A percentile compares a stretch with the other conserved stretches of the same genome.
Conservation (phyloP, 2,329 filamentous ascomycete species). For the Arthrobotrys entomopaga region DNA sequence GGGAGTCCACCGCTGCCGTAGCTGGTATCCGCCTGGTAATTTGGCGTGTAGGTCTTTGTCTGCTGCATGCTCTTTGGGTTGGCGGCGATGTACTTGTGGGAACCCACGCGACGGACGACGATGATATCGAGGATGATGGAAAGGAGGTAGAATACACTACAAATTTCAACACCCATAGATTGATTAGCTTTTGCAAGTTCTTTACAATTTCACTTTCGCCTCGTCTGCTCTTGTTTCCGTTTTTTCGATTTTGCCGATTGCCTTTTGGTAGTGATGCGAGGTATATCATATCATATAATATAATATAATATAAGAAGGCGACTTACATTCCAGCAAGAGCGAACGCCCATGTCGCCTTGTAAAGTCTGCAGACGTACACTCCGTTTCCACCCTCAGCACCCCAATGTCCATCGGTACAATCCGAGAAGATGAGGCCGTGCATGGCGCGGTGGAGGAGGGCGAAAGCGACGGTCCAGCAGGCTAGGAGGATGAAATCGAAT, state of each 20-base stretch:
- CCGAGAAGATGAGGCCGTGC: conserved; percentile 28
- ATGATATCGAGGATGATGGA: conserved; percentile 42
- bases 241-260: background rate
- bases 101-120: conserved; percentile 44
- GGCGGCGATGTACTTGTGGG: conserved; percentile 53
- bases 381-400: conserved; percentile 30
- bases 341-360: conserved; percentile 50
- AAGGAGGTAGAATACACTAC: conserved; percentile 22
- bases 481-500: conserved; percentile 42
- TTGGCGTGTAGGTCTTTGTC: conserved; percentile 46
- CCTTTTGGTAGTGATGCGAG: background rate
- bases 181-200: too few relatives aligned
- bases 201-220: too few relatives aligned
- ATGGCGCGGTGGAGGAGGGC: conserved; percentile 41
- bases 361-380: conserved; percentile 48
- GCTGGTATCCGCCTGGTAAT: conserved; percentile 51
- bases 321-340: conserved; percentile 37
- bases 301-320: background rate
- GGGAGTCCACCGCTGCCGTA: conserved; percentile 53
- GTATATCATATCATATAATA: too few relatives aligned
- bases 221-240: background rate
- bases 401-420: conserved; percentile 43
- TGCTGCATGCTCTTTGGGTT: conserved; percentile 56
- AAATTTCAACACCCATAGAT: too few relatives aligned
- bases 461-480: conserved; percentile 36